Evolutionary conservation across 371 early-diverging fungal genomes (phyloP).

Genomic region (Rhizopus stolonifer): DNA sequence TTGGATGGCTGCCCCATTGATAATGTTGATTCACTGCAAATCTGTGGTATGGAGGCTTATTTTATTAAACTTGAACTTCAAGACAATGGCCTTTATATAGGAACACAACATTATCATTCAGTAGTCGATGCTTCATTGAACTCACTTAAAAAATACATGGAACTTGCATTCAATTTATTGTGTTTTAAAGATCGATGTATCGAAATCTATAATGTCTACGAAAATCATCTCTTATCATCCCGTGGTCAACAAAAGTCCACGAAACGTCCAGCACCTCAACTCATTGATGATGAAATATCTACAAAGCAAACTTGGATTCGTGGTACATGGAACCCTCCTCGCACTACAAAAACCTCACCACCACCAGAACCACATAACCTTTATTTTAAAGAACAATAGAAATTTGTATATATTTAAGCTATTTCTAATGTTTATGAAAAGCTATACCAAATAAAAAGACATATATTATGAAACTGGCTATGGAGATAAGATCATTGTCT

Average conservation of each 20-base stretch:
- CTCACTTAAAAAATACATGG: conserved; percentile 7
- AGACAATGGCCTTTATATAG: conserved; percentile 9
- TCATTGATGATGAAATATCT: conserved; percentile 6
- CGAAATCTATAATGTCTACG: conserved; percentile 8
- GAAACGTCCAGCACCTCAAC: conserved; percentile 5
- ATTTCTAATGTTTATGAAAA: conserved; percentile 7
- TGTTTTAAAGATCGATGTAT: conserved; percentile 16
- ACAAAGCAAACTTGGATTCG: conserved; percentile 18
- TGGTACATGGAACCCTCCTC: conserved; percentile 17
- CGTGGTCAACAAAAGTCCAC: conserved; percentile 8
- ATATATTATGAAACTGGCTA: conserved; percentile 8
- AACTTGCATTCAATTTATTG: conserved; percentile 12
- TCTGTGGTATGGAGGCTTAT: conserved; percentile 10
- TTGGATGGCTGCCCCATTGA: conserved; percentile 6
- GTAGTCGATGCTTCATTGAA: conserved; percentile 3
- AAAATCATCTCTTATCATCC: conserved; percentile 8
- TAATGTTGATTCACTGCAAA: conserved; percentile 13
- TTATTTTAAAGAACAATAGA: conserved; percentile 4
- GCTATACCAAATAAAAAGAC: conserved; percentile 9
- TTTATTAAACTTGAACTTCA: conserved; percentile 5
- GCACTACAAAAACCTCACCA: conserved; percentile 7
- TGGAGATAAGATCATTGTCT: conserved; percentile 4
- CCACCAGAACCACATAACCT: conserved; percentile 11
- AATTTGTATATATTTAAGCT: conserved; percentile 4
- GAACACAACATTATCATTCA: conserved; percentile 9